phyloP scores from a whole-genome alignment of 352 stramenopile genomes.

The Phytopythium ostracodes region DNA sequence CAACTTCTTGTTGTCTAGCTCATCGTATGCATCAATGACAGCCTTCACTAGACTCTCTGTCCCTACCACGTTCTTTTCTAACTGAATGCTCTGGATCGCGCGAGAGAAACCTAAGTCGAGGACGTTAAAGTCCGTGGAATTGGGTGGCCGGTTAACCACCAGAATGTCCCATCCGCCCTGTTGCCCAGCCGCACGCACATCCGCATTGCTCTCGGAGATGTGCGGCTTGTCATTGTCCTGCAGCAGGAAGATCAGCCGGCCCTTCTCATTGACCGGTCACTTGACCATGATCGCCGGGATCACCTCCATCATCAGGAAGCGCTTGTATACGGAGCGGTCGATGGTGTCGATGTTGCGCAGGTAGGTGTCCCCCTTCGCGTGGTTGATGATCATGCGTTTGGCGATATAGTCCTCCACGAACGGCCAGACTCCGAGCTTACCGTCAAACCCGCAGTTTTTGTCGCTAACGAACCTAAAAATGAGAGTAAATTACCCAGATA shows the following conservation, averaged over 20 bases:
- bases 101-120: constrained; percentile 20
- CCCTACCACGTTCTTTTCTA: not conserved
- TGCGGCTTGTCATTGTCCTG: constrained; percentile 20
- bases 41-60: not conserved
- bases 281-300: constrained; percentile 17
- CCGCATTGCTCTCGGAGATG: constrained; percentile 4
- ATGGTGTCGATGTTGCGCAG: constrained; percentile 14
- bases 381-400: constrained; percentile 11
- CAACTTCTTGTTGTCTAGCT: too few species aligned
- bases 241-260: constrained; percentile 14
- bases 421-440: constrained; percentile 18
- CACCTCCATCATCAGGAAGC: constrained; percentile 13
- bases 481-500: not conserved
- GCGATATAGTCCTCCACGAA: constrained; percentile 8
- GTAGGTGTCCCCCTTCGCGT: not conserved
- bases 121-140: constrained; percentile 15
- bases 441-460: constrained; percentile 8
- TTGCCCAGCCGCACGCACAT: constrained; percentile 4
- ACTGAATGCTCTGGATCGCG: constrained; percentile 13
- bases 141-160: constrained; percentile 11
- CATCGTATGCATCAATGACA: not conserved
- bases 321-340: constrained; percentile 9
- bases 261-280: constrained; percentile 7
- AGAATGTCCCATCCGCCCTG: constrained; percentile 15
- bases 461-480: constrained; percentile 6